Evolutionary conservation across 768 basidiomycete species (phyloP), one percentile per base, ranked within the genome.

Genomic region (Termitomyces sp.): DNA sequence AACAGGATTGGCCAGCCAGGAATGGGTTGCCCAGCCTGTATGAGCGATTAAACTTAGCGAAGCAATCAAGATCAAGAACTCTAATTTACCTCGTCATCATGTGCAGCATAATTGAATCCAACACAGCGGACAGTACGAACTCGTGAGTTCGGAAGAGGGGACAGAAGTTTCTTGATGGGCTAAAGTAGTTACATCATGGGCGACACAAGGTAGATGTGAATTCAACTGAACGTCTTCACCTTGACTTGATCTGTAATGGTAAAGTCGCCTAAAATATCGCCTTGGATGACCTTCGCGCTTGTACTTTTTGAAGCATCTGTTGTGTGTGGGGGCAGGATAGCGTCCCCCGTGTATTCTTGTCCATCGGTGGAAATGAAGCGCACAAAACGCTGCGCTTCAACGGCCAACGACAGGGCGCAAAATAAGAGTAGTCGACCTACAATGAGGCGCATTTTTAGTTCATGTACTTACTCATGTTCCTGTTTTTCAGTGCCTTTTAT

Each of bases 71-170:
- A 22, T n/a, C 2, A 13, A 41, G 10, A 4, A 9, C 4, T 10
- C n/a, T 36, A 29, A 10, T 54, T 34, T 34, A 66, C 67, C 61
- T 69, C 66, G 22, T 45, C 45, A 2, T 68, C 64, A 47, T 71
- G 70, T 28, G 62, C 51, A 26, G 59, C 66, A 41, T 69, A 72
- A 29, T 72, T 72, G 53, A 70, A 69, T 18, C 69, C 70, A 12
- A 72, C 68, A 41, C 67, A 68, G 9, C 69, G 64, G 22, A 70
- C 69, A 10, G 68, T 70, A 24, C 65, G 57, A 3, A 68, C 68
- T 33, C 62, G 55, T 49, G 68, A 64, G 36, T 63, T 68, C 6
- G 68, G 66, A 56, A 70, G 62, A 37, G 69, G 69, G 39, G 69
- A 65, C 16, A 70, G 55, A 9, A 70, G 61, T 50, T 62, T 66